Evolutionary conservation across 1,139 yeast species (phyloP).

Genomic region (Saccharomyces hybrid): DNA sequence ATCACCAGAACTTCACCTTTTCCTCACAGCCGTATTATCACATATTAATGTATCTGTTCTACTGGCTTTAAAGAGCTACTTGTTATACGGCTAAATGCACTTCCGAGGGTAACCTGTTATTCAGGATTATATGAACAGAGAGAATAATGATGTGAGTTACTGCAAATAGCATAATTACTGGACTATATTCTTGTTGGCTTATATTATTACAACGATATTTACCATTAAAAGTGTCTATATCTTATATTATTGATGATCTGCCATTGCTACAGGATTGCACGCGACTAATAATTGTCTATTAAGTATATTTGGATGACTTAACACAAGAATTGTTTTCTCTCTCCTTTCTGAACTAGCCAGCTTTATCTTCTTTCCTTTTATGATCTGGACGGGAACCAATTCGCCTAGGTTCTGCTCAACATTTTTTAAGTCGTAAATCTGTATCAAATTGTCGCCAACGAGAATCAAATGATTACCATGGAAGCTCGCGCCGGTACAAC

Average conservation of each 20-base stretch:
- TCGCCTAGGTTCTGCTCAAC: slow-evolving; percentile 20
- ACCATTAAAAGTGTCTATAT: neutral
- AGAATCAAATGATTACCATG: slow-evolving; percentile 53
- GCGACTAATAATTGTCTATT: slow-evolving; percentile 54
- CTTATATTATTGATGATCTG: neutral
- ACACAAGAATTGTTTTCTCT: slow-evolving; percentile 42
- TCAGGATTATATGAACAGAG: neutral
- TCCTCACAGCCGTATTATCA: neutral
- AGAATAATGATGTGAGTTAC: neutral
- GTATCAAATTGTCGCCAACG: slow-evolving; percentile 62
- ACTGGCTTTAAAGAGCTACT: neutral
- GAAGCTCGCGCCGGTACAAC: slow-evolving; percentile 50
- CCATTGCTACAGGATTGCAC: slow-evolving; percentile 9
- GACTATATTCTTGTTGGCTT: neutral
- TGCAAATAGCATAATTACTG: neutral
- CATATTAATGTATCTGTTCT: neutral
- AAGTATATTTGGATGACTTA: slow-evolving; percentile 64
- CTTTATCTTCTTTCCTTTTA: slow-evolving; percentile 59
- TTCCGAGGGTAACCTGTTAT: neutral
- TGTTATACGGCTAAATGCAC: neutral
- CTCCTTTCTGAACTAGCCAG: slow-evolving; percentile 38
- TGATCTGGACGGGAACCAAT: slow-evolving; percentile 54
- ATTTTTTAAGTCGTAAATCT: slow-evolving; percentile 51
- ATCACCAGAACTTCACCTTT: slow-evolving; percentile 5
- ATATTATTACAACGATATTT: neutral